phyloP scores from a whole-genome alignment of 257 asterid species.

The Misopates orontium region DNA sequence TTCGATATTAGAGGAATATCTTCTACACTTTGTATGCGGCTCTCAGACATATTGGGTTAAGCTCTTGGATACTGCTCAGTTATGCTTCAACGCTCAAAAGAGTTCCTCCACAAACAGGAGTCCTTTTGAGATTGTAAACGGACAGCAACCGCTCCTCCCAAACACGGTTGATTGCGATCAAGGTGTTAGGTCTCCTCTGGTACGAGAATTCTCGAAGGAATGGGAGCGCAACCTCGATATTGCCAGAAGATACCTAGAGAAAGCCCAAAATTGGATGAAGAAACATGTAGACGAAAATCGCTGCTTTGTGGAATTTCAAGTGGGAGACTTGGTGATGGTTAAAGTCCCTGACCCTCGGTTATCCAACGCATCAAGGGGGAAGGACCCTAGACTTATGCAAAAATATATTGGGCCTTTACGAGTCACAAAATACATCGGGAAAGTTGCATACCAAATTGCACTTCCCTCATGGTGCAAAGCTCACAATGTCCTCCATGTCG shows the following conservation, averaged over 20 bases:
- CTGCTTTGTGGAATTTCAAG: background rate
- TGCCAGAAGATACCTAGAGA: background rate
- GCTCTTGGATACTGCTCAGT: too few species aligned
- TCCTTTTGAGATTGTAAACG: too few species aligned
- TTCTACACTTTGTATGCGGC: too few species aligned
- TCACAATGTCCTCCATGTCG: background rate
- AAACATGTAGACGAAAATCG: background rate
- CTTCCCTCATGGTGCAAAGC: background rate
- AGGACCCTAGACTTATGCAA: conserved; percentile 8
- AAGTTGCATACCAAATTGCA: background rate
- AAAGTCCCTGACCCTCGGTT: background rate
- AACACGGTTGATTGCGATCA: background rate
- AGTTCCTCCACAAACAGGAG: too few species aligned
- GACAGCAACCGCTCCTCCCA: background rate
- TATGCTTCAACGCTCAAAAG: too few species aligned
- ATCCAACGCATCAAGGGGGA: background rate
- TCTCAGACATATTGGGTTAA: background rate
- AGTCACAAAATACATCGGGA: background rate
- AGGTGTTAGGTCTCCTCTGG: background rate
- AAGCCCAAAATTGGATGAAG: background rate
- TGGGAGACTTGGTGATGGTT: background rate
- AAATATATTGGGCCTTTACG: background rate
- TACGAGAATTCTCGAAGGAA: background rate
- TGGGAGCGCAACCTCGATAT: background rate
- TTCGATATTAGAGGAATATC: too few species aligned